Percentiles rank a stretch among this genome's conserved stretches.
Conservation (phyloP, 805 yeast species). For the Candida manassasensis region DNA sequence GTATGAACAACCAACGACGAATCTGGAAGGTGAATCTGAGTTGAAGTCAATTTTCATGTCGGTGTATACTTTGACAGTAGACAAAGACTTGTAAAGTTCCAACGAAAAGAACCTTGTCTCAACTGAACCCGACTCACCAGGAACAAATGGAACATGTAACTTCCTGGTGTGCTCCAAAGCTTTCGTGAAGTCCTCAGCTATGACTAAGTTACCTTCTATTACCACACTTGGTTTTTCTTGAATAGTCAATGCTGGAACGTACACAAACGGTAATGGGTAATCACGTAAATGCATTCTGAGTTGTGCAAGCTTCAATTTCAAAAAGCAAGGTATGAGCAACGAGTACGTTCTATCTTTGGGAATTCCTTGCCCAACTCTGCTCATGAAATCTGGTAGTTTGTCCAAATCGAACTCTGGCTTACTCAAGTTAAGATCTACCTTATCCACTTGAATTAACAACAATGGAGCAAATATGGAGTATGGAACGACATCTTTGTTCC, state of each 20-base stretch:
- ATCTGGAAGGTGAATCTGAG: slow-evolving; percentile 55
- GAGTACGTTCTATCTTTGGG: slow-evolving; percentile 70
- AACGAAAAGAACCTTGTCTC: slow-evolving; percentile 43
- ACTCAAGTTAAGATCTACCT: slow-evolving; percentile 20
- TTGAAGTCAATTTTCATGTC: slow-evolving; percentile 52
- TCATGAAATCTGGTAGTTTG: slow-evolving; percentile 55
- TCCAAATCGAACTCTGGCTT: slow-evolving; percentile 23
- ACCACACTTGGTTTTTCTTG: slow-evolving; percentile 17
- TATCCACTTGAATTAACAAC: slow-evolving; percentile 24
- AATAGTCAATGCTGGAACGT: slow-evolving; percentile 50
- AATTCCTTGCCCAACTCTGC: slow-evolving; percentile 75
- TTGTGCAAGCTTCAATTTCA: slow-evolving; percentile 56
- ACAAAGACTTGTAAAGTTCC: slow-evolving; percentile 67
- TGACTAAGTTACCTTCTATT: slow-evolving; percentile 59
- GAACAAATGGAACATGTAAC: slow-evolving; percentile 47
- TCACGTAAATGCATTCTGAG: slow-evolving; percentile 72
- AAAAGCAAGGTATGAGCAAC: slow-evolving; percentile 57
- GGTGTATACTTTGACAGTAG: slow-evolving; percentile 69
- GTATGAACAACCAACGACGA: slow-evolving; percentile 81
- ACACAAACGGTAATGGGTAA: slow-evolving; percentile 78
- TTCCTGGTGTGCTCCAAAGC: slow-evolving; percentile 53
- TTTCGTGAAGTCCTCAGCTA: slow-evolving; percentile 59
- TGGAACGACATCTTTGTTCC: slow-evolving; percentile 23
- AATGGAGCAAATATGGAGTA: slow-evolving; percentile 34
- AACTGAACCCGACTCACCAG: slow-evolving; percentile 5